Evolutionary conservation across 2,329 filamentous ascomycete genomes (phyloP), one percentile per base, ranked within the genome.

Genomic region (Aureobasidium sp.): DNA sequence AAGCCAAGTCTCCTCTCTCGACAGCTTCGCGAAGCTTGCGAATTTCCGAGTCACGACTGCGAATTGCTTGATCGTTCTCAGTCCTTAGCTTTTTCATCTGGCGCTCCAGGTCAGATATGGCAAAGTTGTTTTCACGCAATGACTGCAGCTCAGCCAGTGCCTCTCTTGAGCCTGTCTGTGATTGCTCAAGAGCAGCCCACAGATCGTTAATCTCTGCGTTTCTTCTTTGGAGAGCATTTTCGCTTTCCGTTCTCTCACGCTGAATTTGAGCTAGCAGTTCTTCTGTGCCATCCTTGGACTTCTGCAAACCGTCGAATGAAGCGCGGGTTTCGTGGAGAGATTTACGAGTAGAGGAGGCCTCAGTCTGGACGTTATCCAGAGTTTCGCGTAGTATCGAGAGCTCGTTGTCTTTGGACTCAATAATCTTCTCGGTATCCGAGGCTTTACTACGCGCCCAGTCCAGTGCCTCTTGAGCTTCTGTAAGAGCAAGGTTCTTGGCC

Each of bases 151-250:
- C 57, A 15, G 57, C 44, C 31, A 60, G 27, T 40, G 57, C 57
- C 22, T 60, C 57, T 35, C 57, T 60, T 6, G 57, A 60, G 15
- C 57, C 57, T 33, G 57, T 45, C n/a, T 60, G 57, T 15, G 57
- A 60, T 27, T 60, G 57, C 57, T 60, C 57, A 12, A 60, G 57
- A 14, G 57, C 50, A 42, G 57, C 45, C 57, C 57, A 60, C 1
- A 60, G 35, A 33, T 60, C 57, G 24, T 60, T 60, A 8, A 60
- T 60, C 45, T 60, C 57, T 24, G 57, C 57, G n/a, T 60, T 50
- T 50, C 45, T 49, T 2, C 57, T 39, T 8, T 45, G 39, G 1
- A 50, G 35, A 29, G 57, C 45, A 12, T 42, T n/a, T 12, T 60
- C 57, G 27, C 35, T 40, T 45, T 60, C 57, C 33, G 5, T 12